Base-by-base conservation (phyloP, 177 flowering plant genomes). In the Vitis hybrid region DNA sequence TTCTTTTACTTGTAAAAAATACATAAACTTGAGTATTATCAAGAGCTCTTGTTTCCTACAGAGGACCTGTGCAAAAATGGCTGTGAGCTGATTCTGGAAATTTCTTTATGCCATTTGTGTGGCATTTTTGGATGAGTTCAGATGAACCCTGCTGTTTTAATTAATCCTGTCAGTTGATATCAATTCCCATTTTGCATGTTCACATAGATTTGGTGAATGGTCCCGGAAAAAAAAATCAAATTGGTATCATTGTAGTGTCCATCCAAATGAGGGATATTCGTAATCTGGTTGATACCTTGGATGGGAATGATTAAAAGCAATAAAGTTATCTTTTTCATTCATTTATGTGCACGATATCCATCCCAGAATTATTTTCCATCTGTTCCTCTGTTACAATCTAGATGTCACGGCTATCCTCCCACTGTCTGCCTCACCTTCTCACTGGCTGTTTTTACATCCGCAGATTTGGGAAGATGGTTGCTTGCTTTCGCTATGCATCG, bases 401-500 rank as follows among this genome's bases (percentile, higher is more conserved):
- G 10, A 29, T 55, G 3, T 48, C 48, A 60, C n/a, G 1, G 14
- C 15, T 5, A 18, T 50, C 61, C 48, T 20, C 15, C 12, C 71
- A 29, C 63, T 61, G 13, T 63, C 60, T 68, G 60, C 53, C 68
- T 52, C 29, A 19, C 61, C 16, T 11, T 29, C 50, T 8, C 50
- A 12, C 61, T 48, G 22, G 11, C 60, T 29, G 18, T 62, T 63
- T 72, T 61, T 52, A 53, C 52, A 50, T 67, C 18, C 79, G 78
- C 90, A 94, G 98, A 77, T 93, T 82, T 77, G 99, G 98, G 26
- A 86, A 81, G 62, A 96, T 92, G 98, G 97, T 94, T 72, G 99
- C 98, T 78, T 95, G 99, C 82, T 96, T 96, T 77, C 94, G 93
- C 9, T 96, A 94, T 88, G 98, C 98, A 67, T 90, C 98, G 53